Evolutionary conservation across 768 basidiomycete genomes (phyloP).

Genomic region (Ramaria sp.): DNA sequence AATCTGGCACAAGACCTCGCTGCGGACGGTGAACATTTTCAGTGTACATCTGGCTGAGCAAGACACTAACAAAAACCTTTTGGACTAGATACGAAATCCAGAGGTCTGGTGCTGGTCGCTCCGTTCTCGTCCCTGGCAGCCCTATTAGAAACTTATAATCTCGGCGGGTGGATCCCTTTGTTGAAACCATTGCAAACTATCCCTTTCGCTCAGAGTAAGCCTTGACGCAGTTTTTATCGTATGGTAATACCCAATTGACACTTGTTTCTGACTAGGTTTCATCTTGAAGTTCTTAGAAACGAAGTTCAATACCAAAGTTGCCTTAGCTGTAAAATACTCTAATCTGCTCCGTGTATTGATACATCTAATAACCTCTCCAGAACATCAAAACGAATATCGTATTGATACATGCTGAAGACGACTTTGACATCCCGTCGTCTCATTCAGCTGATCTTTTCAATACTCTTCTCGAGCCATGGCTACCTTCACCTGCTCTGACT

Average conservation of each 20-base stretch:
- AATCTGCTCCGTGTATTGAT: constrained; percentile 2
- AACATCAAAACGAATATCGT: constrained; percentile 57
- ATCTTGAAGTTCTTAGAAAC: constrained; percentile 44
- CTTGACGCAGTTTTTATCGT: not conserved
- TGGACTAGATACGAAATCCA: constrained; percentile 20
- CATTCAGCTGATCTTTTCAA: constrained; percentile 66
- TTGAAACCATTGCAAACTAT: constrained; percentile 58
- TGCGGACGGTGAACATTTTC: constrained; percentile 21
- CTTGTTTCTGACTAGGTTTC: constrained; percentile 29
- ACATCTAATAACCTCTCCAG: constrained; percentile 24
- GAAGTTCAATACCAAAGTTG: constrained; percentile 51
- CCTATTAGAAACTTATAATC: constrained; percentile 55
- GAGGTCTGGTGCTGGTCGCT: constrained; percentile 31
- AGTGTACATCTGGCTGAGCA: not conserved
- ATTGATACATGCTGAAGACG: constrained; percentile 66
- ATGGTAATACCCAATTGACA: not conserved
- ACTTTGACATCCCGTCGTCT: constrained; percentile 58
- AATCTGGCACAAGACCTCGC: constrained; percentile 30
- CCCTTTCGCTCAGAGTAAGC: constrained; percentile 53
- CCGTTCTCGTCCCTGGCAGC: constrained; percentile 35
- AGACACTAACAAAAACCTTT: not conserved
- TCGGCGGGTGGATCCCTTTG: constrained; percentile 60
- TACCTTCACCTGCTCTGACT: constrained; percentile 39
- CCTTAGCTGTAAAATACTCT: constrained; percentile 36
- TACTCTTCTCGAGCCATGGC: constrained; percentile 48